Conservation (phyloP, 805 yeast genomes). For the Candida mattraensis region DNA sequence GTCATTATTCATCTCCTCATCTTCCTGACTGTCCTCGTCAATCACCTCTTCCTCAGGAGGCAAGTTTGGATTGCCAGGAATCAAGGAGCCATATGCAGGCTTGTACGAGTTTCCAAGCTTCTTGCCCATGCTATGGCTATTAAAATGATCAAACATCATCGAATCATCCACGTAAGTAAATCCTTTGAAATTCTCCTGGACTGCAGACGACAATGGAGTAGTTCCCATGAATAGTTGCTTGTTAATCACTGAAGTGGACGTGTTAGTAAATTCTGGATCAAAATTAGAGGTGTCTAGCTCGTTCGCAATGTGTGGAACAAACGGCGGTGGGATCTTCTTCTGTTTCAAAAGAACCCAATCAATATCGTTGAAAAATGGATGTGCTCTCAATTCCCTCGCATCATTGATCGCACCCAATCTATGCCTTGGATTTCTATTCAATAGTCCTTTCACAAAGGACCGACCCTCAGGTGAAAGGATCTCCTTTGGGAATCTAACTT, state of each 20-base stretch:
- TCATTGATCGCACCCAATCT: conserved; percentile 89
- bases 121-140: conserved; percentile 34
- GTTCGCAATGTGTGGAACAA: conserved; percentile 86
- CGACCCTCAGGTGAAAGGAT: conserved; percentile 91
- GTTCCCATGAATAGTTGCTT: conserved; percentile 62
- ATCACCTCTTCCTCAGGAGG: conserved; percentile 86
- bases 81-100: conserved; percentile 60
- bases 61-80: conserved; percentile 75
- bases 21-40: conserved; percentile 60
- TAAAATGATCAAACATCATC: conserved; percentile 82
- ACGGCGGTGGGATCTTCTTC: conserved; percentile 93
- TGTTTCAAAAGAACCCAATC: conserved; percentile 81
- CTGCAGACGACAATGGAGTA: conserved; percentile 90
- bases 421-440: conserved; percentile 94
- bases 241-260: conserved; percentile 79
- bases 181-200: conserved; percentile 95
- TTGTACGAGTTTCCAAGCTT: conserved; percentile 40
- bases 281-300: conserved; percentile 96
- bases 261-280: conserved; percentile 95
- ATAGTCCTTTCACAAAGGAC: conserved; percentile 89
- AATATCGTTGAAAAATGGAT: conserved; percentile 86
- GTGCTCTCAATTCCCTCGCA: conserved; percentile 89
- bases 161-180: conserved; percentile 96
- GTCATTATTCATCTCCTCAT: conserved; percentile 40
- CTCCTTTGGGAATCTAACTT: conserved; percentile 95